Conservation (phyloP, 176 grass and related monocot genomes). For the Aegilops speltoides region DNA sequence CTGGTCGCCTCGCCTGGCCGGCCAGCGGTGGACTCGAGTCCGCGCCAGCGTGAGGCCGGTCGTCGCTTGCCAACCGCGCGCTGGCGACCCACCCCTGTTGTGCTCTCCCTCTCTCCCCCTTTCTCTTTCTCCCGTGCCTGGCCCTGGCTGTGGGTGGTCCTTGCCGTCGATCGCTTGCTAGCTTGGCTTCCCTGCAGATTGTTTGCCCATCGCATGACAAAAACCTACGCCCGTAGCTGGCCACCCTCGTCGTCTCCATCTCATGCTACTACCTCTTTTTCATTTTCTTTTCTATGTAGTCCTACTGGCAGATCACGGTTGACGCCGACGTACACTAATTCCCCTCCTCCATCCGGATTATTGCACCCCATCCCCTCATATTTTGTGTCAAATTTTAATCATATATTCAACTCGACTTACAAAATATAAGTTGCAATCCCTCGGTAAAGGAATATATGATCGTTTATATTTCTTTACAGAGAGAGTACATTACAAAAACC, state of each 20-base stretch:
- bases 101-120: neutral
- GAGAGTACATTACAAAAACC: no score
- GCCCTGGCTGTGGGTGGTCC: slow-evolving; percentile 7
- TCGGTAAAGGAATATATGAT: no score
- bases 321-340: neutral
- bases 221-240: slow-evolving; percentile 42
- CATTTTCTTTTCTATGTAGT: neutral
- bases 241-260: neutral
- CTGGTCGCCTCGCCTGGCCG: neutral
- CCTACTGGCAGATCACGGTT: neutral
- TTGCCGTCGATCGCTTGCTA: slow-evolving; percentile 22
- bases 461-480: no score
- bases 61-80: slow-evolving; percentile 8
- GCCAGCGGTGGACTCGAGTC: slow-evolving; percentile 37
- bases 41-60: neutral
- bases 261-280: neutral
- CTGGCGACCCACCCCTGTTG: neutral
- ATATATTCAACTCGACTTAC: no score
- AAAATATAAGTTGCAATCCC: no score
- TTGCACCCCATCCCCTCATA: no score
- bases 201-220: slow-evolving; percentile 52
- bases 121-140: neutral
- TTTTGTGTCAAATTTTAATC: no score
- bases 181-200: slow-evolving; percentile 48
- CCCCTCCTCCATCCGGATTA: neutral